Conservation (phyloP, 331 rosid genomes). For the Cydonia oblonga region DNA sequence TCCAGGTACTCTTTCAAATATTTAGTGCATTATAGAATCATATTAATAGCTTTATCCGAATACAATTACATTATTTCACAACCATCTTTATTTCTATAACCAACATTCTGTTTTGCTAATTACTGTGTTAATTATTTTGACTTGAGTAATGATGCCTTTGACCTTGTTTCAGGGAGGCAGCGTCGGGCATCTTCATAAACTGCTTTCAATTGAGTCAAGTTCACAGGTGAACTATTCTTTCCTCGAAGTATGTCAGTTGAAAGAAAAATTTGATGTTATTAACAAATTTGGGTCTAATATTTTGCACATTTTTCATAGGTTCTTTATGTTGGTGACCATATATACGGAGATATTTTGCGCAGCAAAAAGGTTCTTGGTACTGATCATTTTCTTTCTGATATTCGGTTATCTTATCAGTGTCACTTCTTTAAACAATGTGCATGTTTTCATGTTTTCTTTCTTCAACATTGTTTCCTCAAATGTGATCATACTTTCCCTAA, state of each 20-base stretch:
- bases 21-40: not conserved
- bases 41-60: not conserved
- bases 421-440: not conserved
- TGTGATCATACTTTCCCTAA: not conserved
- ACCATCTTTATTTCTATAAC: not conserved
- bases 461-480: not conserved
- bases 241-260: not conserved
- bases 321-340: slow-evolving; percentile 97
- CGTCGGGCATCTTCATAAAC: slow-evolving; percentile 82
- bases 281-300: not conserved
- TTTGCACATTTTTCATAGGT: slow-evolving; percentile 37
- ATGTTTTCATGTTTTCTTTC: not conserved
- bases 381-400: slow-evolving; percentile 2
- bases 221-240: slow-evolving; percentile 52
- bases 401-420: not conserved
- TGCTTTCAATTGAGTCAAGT: slow-evolving; percentile 86
- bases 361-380: slow-evolving; percentile 98
- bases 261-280: not conserved
- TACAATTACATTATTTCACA: not conserved
- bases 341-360: slow-evolving; percentile 93
- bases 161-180: slow-evolving; percentile 74
- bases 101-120: not conserved
- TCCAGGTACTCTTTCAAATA: slow-evolving; percentile 51
- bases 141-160: not conserved
- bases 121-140: not conserved